phyloP scores from a whole-genome alignment of 2,329 filamentous ascomycete species.

The Pestalotiopsis sp. region DNA sequence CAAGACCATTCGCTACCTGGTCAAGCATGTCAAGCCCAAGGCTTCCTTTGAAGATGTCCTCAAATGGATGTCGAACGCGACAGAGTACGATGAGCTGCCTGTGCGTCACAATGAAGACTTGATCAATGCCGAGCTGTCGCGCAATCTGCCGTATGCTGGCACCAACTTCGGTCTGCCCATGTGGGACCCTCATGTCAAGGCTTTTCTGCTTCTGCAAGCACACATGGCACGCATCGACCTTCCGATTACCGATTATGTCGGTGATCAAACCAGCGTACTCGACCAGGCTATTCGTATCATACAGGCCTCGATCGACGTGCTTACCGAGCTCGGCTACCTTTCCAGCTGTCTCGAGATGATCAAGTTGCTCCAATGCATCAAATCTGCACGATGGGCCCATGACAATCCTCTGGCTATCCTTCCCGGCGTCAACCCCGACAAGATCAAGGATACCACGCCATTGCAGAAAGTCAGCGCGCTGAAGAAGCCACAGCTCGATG shows the following conservation, averaged over 20 bases:
- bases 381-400: constrained; percentile 87
- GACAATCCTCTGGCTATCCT: constrained; percentile 81
- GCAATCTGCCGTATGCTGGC: constrained; percentile 70
- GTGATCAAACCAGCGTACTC: constrained; percentile 85
- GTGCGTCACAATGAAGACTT: constrained; percentile 98
- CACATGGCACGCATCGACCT: constrained; percentile 93
- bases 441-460: constrained; percentile 36
- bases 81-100: constrained; percentile 95
- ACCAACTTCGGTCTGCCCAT: constrained; percentile 75
- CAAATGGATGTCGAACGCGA: constrained; percentile 90
- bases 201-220: constrained; percentile 90
- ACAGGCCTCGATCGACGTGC: constrained; percentile 90
- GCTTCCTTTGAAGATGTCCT: constrained; percentile 82
- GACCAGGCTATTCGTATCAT: constrained; percentile 97
- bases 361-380: constrained; percentile 85
- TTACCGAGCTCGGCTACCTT: constrained; percentile 85
- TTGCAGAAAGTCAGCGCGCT: constrained; percentile 42
- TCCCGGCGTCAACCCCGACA: constrained; percentile 64
- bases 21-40: constrained; percentile 72
- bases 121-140: constrained; percentile 88
- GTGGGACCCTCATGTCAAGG: constrained; percentile 99
- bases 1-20: constrained; percentile 86
- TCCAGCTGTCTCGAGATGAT: constrained; percentile 83
- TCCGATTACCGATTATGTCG: constrained; percentile 95
- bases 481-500: constrained; percentile 26